Percentiles rank a stretch among this genome's conserved stretches.
These are phyloP conservation scores for Violaceomyces palustris DNA, from an alignment of 1,284 basidiomycete species.

Conservation along the genomic window DNA sequence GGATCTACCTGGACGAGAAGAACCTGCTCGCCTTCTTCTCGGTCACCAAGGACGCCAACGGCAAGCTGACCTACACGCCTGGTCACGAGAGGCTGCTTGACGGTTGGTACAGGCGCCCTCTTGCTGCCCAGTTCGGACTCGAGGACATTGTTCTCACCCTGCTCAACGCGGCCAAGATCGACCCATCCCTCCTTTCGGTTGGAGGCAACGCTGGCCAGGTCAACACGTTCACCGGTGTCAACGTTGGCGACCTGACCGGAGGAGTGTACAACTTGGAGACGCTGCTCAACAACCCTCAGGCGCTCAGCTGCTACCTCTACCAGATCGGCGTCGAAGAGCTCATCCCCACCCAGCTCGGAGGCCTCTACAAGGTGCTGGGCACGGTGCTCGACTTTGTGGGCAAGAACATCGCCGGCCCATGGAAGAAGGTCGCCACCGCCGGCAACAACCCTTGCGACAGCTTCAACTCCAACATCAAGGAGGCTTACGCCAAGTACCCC, in stretches of 20 bases:
- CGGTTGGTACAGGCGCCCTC: conserved; percentile 28
- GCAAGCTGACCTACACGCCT: conserved; percentile 29
- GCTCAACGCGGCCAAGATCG: conserved; percentile 14
- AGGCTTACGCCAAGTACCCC: conserved; percentile 21
- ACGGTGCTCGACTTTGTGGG: conserved; percentile 25
- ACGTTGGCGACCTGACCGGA: conserved; percentile 30
- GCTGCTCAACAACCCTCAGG: conserved; percentile 18
- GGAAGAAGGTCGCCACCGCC: conserved; percentile 15
- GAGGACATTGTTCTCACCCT: conserved; percentile 33
- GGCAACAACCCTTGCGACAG: conserved; percentile 24
- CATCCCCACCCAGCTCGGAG: conserved; percentile 23
- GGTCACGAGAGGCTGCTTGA: conserved; percentile 31
- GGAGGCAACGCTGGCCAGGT: conserved; percentile 37
- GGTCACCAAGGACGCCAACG: conserved; percentile 10
- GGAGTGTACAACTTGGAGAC: conserved; percentile 15
- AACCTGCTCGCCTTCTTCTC: conserved; percentile 38
- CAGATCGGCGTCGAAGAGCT: conserved; percentile 24
- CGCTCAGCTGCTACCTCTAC: conserved; percentile 30
- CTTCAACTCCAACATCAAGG: conserved; percentile 10
- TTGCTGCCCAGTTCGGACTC: conserved; percentile 28
- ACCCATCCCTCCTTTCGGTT: conserved; percentile 25
- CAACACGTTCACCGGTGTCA: conserved; percentile 34
- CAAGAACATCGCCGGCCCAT: conserved; percentile 14
- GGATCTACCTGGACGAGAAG: conserved; percentile 38
- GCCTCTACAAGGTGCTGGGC: conserved; percentile 25